Conservation (phyloP, 805 yeast genomes). For the Nadsonia fulvescens region DNA sequence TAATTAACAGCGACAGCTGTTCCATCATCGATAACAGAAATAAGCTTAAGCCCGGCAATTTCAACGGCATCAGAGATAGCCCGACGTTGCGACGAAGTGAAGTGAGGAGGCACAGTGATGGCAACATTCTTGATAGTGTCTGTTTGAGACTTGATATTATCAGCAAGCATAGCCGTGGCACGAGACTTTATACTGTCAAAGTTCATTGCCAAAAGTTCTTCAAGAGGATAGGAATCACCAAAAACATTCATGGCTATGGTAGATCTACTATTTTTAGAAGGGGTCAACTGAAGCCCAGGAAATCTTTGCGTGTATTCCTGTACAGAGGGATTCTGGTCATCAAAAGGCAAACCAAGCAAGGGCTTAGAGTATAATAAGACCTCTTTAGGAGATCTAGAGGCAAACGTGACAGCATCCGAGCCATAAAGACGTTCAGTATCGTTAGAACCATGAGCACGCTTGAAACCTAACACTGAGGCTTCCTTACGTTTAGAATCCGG, state of each 20-base stretch:
- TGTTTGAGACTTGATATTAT: conserved; percentile 16
- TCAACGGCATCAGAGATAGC: conserved; percentile 58
- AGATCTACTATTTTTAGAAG: conserved; percentile 27
- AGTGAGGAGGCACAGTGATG: conserved; percentile 61
- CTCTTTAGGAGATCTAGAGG: conserved; percentile 55
- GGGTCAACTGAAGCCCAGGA: conserved; percentile 36
- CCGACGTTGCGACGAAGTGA: conserved; percentile 42
- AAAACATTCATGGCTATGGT: conserved; percentile 40
- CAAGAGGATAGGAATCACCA: conserved; percentile 35
- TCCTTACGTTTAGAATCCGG: conserved; percentile 88
- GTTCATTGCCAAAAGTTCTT: conserved; percentile 76
- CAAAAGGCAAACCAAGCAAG: conserved; percentile 35
- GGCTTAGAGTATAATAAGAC: conserved; percentile 53
- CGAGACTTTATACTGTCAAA: conserved; percentile 45
- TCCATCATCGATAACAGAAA: conserved; percentile 73
- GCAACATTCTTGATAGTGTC: conserved; percentile 49
- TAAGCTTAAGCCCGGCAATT: conserved; percentile 46
- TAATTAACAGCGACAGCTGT: conserved; percentile 78
- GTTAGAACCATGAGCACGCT: conserved; percentile 13
- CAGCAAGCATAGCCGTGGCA: conserved; percentile 43
- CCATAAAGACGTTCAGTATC: conserved; percentile 54
- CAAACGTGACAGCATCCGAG: conserved; percentile 47
- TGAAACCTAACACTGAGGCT: conserved; percentile 55
- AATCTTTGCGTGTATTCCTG: conserved; percentile 32
- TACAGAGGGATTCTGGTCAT: conserved; percentile 28